Conservation (phyloP, 441 rosid genomes). For the Viola pubescens region DNA sequence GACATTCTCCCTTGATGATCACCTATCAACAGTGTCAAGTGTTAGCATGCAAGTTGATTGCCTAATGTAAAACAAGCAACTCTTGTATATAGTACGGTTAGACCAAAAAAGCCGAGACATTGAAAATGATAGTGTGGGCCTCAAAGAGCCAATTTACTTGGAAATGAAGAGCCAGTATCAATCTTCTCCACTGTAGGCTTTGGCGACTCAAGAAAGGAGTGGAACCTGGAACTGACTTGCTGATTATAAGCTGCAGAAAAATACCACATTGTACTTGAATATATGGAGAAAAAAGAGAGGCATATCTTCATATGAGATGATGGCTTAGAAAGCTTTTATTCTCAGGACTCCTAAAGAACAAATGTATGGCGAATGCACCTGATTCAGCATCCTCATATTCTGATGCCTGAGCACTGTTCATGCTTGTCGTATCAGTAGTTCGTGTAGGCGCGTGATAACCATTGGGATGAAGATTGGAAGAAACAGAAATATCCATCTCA, state of each 20-base stretch:
- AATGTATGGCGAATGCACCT: conserved; percentile 35
- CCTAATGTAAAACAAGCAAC: not conserved
- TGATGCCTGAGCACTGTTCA: conserved; percentile 54
- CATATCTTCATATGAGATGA: conserved; percentile 16
- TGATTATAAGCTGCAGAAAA: conserved; percentile 52
- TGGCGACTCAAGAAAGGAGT: conserved; percentile 39
- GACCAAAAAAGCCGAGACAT: conserved; percentile 1
- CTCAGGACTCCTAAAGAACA: conserved; percentile 9
- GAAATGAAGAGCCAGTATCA: conserved; percentile 37
- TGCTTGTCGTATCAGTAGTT: conserved; percentile 56
- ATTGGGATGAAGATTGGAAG: conserved; percentile 41
- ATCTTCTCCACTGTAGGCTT: conserved; percentile 34
- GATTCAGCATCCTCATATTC: conserved; percentile 85
- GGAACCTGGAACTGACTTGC: conserved; percentile 43
- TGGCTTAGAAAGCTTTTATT: conserved; percentile 1
- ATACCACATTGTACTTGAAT: conserved; percentile 15
- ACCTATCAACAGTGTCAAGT: conserved; percentile 28
- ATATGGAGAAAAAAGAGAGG: conserved; percentile 9
- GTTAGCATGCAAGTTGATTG: conserved; percentile 13
- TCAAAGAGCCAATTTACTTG: conserved; percentile 32
- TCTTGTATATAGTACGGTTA: not conserved
- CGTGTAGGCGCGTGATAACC: conserved; percentile 43
- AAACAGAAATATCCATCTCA: conserved; percentile 50
- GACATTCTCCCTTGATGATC: conserved; percentile 40
- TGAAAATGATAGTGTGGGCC: too few species aligned